Evolutionary conservation across 805 yeast species (phyloP), one percentile per base, ranked within the genome.

Genomic region (Schwanniomyces pseudopolymorphus): DNA sequence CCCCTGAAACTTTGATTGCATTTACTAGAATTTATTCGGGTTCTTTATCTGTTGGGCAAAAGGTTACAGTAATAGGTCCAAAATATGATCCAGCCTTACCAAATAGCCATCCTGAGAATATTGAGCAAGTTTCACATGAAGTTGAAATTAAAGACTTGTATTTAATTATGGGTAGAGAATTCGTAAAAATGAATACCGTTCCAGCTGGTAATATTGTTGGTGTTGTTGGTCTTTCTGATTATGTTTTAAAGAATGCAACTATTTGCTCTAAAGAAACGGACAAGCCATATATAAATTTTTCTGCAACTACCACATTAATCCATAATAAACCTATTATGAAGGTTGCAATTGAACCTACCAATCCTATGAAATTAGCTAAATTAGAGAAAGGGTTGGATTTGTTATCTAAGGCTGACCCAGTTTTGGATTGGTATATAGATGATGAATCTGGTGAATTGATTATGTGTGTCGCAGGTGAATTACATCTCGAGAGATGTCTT

Each of bases 141-240:
- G 79, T 86, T 1, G 80, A 75, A 11, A 77, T 94, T 31, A 78
- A 86, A 5, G 87, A 84, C 37, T 67, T 94, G 33, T 91, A 81
- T 57, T 68, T 94, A 45, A 73, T 94, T 45, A 94, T 94, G 98
- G 99, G 99, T 16, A 75, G 92, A 53, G 97, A 94, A 49, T 69
- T 92, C 28, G 81, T 90, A 2, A 76, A 91, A 2, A 72, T 94
- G 51, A 78, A 84, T 37, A 77, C 76, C 14, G 96, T 92, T 4
- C 96, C 96, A 2, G 92, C 97, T 1, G 99, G 99, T 26, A 89
- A 87, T 55, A 89, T 94, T 50, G 95, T 89, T 5, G 99, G 97
- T 42, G 85, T 94, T 42, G 92, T 90, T 31, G 98, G 99, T 0
- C 74, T 94, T 17, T 96, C 86, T 2, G 88, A 87, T 6, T 82